Evolutionary conservation across 805 yeast species (phyloP), one percentile per base, ranked within the genome.

Genomic region (Kuraishia floccosa): DNA sequence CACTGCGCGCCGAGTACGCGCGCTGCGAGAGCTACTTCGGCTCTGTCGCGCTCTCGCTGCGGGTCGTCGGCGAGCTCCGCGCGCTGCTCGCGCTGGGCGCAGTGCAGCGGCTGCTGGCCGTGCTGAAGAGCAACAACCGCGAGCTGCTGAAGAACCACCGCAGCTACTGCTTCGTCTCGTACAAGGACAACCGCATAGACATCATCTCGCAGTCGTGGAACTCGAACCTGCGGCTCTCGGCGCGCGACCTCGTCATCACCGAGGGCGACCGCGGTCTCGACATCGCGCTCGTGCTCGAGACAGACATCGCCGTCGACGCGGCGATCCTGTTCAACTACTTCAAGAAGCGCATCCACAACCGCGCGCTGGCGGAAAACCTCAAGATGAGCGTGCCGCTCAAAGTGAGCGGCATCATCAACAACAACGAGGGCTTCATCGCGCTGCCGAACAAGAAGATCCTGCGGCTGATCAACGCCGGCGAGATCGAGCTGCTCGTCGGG

Each of bases 211-310:
- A 74, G 21, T 81, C 85, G 3, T 65, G 67, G 35, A 70, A 69
- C 42, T 68, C 85, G 10, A 79, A 78, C 43, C 57, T 81, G 30
- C 53, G 54, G 30, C 56, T 81, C 36, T 65, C 62, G 37, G 61
- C 69, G 27, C 63, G 70, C 34, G 91, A 82, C 51, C 61, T 81
- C 45, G 81, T 80, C 7, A 73, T 81, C 13, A 78, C 79, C 34
- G 91, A 82, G 54, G 93, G 91, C 33, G 93, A 82, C 49, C 62
- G 91, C 38, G 93, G 93, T 18, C 78, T 78, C 43, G 93, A 82
- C 50, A 52, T 82, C 39, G 89, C 76, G 7, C 68, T 75, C 68
- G 72, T 81, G 27, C 55, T 80, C 18, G 80, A 77, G 38, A 84
- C 89, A 1, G 50, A 63, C 25, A 65, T 80, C 19, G 67, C 64